phyloP scores from a whole-genome alignment of 2,329 filamentous ascomycete genomes.

The Aspergillus jensenii region DNA sequence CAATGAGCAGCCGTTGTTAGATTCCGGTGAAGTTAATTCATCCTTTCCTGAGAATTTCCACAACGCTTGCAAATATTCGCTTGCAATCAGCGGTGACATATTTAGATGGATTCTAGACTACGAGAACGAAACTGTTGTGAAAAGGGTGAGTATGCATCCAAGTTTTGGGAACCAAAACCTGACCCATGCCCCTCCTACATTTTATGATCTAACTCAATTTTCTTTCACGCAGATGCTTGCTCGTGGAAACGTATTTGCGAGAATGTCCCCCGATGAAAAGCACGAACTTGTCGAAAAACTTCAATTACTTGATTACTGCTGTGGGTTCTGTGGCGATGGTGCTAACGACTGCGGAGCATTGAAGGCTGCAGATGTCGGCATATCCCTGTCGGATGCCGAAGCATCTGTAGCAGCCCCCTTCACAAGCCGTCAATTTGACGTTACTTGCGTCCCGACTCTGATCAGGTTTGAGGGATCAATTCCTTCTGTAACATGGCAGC shows the following conservation, averaged over 20 bases:
- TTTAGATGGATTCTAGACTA: conserved; percentile 97
- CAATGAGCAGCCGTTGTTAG: conserved; percentile 63
- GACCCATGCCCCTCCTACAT: neutral
- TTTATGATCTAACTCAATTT: neutral
- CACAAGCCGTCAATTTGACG: conserved; percentile 92
- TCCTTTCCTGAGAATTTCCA: conserved; percentile 83
- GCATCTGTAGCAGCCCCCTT: conserved; percentile 98
- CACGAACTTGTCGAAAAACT: conserved; percentile 96
- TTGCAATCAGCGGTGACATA: conserved; percentile 88
- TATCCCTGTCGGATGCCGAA: conserved; percentile 94
- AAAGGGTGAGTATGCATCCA: conserved; percentile 53
- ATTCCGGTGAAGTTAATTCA: conserved; percentile 70
- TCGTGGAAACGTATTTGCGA: conserved; percentile 86
- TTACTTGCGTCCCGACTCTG: conserved; percentile 88
- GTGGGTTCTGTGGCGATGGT: conserved; percentile 94
- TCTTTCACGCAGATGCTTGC: conserved; percentile 70
- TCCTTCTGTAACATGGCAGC: neutral
- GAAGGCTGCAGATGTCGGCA: conserved; percentile 95
- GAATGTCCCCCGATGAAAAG: conserved; percentile 99
- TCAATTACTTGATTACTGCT: conserved; percentile 92
- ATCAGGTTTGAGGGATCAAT: conserved; percentile 60
- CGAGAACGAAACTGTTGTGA: conserved; percentile 75
- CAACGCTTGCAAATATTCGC: conserved; percentile 78
- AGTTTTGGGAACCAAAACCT: neutral
- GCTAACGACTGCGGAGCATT: conserved; percentile 96